Base-by-base conservation (phyloP, 208 protist genomes). In the Wallacemonas sp. region DNA sequence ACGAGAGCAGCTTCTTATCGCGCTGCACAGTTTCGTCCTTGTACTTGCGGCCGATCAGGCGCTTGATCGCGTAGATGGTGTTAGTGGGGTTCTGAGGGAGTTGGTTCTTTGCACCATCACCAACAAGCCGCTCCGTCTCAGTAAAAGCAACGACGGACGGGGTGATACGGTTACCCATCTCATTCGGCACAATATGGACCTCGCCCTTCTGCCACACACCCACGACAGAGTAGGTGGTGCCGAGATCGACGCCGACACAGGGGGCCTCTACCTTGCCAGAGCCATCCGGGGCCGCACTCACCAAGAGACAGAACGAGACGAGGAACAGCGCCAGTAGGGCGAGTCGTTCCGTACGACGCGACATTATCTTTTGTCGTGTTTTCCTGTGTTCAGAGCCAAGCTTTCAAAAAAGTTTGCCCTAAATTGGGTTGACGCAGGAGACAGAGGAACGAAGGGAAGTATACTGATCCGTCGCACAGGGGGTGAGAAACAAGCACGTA, bases 61-160 rank as follows among this genome's bases (percentile, higher is more conserved):
- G 84, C 74, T 98, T 98, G 64, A 93, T 93, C 59, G 97, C 88
- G 78, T 93, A 98, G 24, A 98, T 77, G 27, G 95, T 98, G 69
- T 98, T 97, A 19, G 64, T 53, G 46, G 96, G 94, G 51, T 98
- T 98, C 68, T 87, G 72, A 8, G 79, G 58, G 15, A 88, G 85
- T 70, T 99, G 94, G 70, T 97, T 97, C 78, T 98, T 82, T 26
- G 97, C 98, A 19, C 91, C 96, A 42, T 98, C 96, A 60, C 98
- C 97, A 55, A 98, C 80, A 6, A 98, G 80, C 21, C 92, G 67
- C 75, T 98, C 95, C 12, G 26, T 53, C 46, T 98, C 97, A 27
- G 91, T 98, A 82, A 99, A 99, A n/a, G 98, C 97, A 39, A 99
- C 97, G 33, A 95, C 97, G 14, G 97, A 99, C 22, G 98, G 98